Conservation (phyloP, 2,329 filamentous ascomycete genomes). For the Didymella lethalis region DNA sequence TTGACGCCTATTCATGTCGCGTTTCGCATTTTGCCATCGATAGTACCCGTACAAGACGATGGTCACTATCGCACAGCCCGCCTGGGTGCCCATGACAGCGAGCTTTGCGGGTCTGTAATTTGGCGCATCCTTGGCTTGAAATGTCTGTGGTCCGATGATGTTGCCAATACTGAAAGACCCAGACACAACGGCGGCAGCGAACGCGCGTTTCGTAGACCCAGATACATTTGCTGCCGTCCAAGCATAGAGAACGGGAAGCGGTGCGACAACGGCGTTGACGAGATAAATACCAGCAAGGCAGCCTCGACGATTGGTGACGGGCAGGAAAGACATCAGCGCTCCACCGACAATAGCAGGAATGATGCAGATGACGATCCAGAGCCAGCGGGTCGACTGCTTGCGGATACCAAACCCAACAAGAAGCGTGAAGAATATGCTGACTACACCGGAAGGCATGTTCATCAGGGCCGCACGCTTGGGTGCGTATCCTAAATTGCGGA, state of each 20-base stretch:
- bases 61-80: slow-evolving; percentile 36
- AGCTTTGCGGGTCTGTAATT: slow-evolving; percentile 53
- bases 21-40: slow-evolving; percentile 25
- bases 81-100: slow-evolving; percentile 47
- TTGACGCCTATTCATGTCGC: background rate
- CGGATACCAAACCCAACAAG: slow-evolving; percentile 25
- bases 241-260: slow-evolving; percentile 26
- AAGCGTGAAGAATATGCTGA: slow-evolving; percentile 28
- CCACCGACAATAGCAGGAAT: slow-evolving; percentile 20
- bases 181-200: slow-evolving; percentile 42
- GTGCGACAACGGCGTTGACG: slow-evolving; percentile 29
- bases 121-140: slow-evolving; percentile 26
- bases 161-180: slow-evolving; percentile 48
- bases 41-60: slow-evolving; percentile 25
- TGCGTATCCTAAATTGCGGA: slow-evolving; percentile 29
- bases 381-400: slow-evolving; percentile 22
- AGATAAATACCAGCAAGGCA: slow-evolving; percentile 33
- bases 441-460: slow-evolving; percentile 32
- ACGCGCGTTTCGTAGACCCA: slow-evolving; percentile 50
- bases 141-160: slow-evolving; percentile 44
- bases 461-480: slow-evolving; percentile 29
- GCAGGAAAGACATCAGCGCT: slow-evolving; percentile 31
- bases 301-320: slow-evolving; percentile 22
- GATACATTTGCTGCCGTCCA: slow-evolving; percentile 30
- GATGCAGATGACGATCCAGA: slow-evolving; percentile 15